Evolutionary conservation across 176 grass and related monocot genomes (phyloP).

Genomic region (bread wheat (Triticum aestivum)): DNA sequence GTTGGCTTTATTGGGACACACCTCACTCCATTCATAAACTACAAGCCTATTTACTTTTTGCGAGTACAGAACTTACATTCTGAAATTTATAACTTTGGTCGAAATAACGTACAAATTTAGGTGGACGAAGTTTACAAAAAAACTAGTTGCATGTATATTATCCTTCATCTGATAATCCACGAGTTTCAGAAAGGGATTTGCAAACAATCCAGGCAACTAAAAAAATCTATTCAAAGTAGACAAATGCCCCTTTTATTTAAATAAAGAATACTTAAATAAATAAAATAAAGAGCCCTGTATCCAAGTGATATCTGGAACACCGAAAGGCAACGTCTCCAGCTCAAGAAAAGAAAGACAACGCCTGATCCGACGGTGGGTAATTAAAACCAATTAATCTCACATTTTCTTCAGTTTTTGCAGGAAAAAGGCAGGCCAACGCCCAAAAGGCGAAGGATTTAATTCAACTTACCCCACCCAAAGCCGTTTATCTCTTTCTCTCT

Average conservation of each 20-base stretch:
- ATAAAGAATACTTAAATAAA: no score
- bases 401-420: not conserved
- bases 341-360: not conserved
- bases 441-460: conserved; percentile 7
- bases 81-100: no score
- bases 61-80: no score
- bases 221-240: no score
- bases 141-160: not conserved
- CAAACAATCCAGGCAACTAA: no score
- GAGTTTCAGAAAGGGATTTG: no score
- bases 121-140: no score
- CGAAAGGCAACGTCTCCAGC: not conserved
- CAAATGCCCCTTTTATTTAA: no score
- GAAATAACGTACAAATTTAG: not conserved
- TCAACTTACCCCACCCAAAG: not conserved
- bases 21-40: not conserved
- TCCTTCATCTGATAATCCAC: no score
- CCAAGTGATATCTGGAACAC: not conserved
- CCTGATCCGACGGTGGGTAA: not conserved
- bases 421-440: not conserved
- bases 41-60: no score
- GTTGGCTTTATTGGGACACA: not conserved
- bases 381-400: not conserved
- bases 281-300: not conserved
- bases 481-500: conserved; percentile 3